Evolutionary conservation across 2,329 filamentous ascomycete species (phyloP).

Genomic region (Cladosporium sp.): DNA sequence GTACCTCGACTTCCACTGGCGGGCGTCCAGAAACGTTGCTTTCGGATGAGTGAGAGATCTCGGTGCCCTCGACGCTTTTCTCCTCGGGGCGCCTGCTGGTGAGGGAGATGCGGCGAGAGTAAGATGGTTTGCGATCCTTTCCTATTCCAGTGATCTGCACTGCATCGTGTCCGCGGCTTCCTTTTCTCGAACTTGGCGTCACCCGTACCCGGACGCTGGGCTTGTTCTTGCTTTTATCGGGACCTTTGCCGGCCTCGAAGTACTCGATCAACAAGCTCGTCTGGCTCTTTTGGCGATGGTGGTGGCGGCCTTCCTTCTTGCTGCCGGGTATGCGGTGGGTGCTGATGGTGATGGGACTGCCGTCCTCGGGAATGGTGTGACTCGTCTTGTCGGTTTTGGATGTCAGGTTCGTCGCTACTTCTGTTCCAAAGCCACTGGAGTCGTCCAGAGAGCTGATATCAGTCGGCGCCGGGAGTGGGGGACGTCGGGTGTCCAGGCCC

Average conservation of each 20-base stretch:
- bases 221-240: slow-evolving; percentile 63
- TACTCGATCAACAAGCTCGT: slow-evolving; percentile 93
- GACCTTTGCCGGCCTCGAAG: slow-evolving; percentile 78
- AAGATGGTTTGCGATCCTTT: slow-evolving; percentile 70
- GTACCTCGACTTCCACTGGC: slow-evolving; percentile 87
- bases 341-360: slow-evolving; percentile 87
- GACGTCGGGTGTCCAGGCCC: slow-evolving; percentile 48
- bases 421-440: slow-evolving; percentile 48
- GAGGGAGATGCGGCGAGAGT: slow-evolving; percentile 68
- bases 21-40: slow-evolving; percentile 69
- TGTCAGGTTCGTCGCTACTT: slow-evolving; percentile 68
- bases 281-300: slow-evolving; percentile 67
- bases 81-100: slow-evolving; percentile 46
- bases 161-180: slow-evolving; percentile 63
- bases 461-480: slow-evolving; percentile 76
- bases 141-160: slow-evolving; percentile 85
- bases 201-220: slow-evolving; percentile 81
- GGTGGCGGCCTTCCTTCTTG: slow-evolving; percentile 51
- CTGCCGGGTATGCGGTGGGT: slow-evolving; percentile 62
- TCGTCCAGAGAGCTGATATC: slow-evolving; percentile 66
- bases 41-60: slow-evolving; percentile 75
- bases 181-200: slow-evolving; percentile 70
- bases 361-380: slow-evolving; percentile 82
- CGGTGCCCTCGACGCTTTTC: slow-evolving; percentile 37
- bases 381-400: slow-evolving; percentile 69